Evolutionary conservation across 1,284 basidiomycete species (phyloP), one percentile per base, ranked within the genome.

Genomic region (Apiotrichum domesticum): DNA sequence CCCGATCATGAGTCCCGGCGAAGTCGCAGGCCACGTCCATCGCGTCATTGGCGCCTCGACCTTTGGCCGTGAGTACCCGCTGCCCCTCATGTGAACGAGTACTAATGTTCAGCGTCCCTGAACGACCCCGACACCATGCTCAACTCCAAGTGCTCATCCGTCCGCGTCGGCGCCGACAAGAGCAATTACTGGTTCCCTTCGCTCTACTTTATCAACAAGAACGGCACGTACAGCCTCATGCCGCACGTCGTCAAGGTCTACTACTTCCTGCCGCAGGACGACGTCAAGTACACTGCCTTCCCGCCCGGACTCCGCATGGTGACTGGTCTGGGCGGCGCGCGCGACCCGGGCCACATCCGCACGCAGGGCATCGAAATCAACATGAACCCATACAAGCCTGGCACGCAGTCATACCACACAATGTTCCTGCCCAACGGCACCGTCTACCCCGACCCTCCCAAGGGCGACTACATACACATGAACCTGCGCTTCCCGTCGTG

Each of bases 301-400:
- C 78, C 77, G 4, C 61, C 71, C 13, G 78, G 78, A 15, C 63
- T 80, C n/a, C 69, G 77, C 47, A 77, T 80, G 74, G 53, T 80
- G 43, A 67, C 68, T 2, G 80, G 80, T 14, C 70, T 72, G 48
- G 73, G 76, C 13, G 58, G 51, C 4, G 13, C 13, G 35, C 56
- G 56, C 14, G 15, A 53, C 37, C 33, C 35, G 11, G 46, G 45
- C 9, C 35, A 35, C 32, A 34, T 46, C 32, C 43, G 42, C 21
- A 34, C 43, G 35, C 42, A 51, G 35, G 54, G 48, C 29, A 42
- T 51, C 35, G 29, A 33, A 35, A 41, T 51, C n/a, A 34, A 39
- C 42, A 44, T 44, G 34, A 45, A 51, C 48, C 63, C 71, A 46
- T 47, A 46, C 45, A 9, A 34, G 3, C 6, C 13, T 8, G 21